A percentile compares a stretch with the other conserved stretches of the same genome.
Conservation (phyloP, 345 rosid species). For the Clausena lansium region DNA sequence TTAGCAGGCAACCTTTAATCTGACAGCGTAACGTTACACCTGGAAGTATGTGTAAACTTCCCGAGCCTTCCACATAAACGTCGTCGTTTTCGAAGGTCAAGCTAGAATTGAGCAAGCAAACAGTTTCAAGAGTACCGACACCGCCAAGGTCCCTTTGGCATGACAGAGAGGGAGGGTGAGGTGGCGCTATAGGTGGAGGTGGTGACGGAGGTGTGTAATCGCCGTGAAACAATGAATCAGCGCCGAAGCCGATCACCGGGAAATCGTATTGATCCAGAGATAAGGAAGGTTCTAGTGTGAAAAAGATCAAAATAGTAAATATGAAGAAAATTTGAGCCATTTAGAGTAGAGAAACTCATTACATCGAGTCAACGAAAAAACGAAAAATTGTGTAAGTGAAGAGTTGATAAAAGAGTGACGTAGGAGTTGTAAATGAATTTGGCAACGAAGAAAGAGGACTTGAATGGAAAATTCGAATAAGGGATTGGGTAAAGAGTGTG, state of each 20-base stretch:
- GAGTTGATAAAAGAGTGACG: not conserved
- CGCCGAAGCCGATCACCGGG: slow-evolving; percentile 25
- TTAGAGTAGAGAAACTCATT: slow-evolving; percentile 20
- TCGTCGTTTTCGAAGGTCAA: slow-evolving; percentile 41
- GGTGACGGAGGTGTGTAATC: slow-evolving; percentile 69
- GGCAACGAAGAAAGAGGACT: not conserved
- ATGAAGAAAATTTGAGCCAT: slow-evolving; percentile 22
- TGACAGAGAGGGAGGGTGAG: slow-evolving; percentile 50
- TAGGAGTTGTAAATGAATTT: not conserved
- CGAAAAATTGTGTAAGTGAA: not conserved
- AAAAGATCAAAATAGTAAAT: slow-evolving; percentile 2
- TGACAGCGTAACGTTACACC: slow-evolving; percentile 45
- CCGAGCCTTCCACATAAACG: slow-evolving; percentile 52
- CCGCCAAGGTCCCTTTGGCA: slow-evolving; percentile 54
- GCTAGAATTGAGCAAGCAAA: slow-evolving; percentile 49
- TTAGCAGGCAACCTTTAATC: slow-evolving; percentile 41
- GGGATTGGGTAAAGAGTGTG: too few relatives aligned
- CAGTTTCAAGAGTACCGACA: slow-evolving; percentile 49
- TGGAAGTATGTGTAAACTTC: slow-evolving; percentile 43
- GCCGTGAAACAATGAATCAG: slow-evolving; percentile 32
- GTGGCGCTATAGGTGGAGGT: slow-evolving; percentile 48
- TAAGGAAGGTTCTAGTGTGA: slow-evolving; percentile 11
- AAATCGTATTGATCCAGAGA: slow-evolving; percentile 28
- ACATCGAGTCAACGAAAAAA: not conserved
- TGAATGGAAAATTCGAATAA: not conserved